phyloP scores from a whole-genome alignment of 2,329 filamentous ascomycete species.

The Cordyceps javanica region DNA sequence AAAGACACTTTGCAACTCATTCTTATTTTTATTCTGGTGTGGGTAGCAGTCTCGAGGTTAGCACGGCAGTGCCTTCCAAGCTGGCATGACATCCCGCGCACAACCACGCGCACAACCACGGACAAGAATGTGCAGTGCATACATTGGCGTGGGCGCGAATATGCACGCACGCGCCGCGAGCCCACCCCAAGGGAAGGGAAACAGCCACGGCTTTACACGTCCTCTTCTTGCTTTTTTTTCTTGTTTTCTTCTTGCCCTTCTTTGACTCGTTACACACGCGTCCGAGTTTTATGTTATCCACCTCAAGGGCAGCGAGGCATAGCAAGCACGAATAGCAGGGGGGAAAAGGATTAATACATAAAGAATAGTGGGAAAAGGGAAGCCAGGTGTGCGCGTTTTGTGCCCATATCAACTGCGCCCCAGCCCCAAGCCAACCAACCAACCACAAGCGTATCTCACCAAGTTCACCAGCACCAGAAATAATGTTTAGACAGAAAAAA shows the following conservation, averaged over 20 bases:
- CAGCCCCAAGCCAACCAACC: neutral
- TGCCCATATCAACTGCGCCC: neutral
- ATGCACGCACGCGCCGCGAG: constrained; percentile 5
- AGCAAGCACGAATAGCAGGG: neutral
- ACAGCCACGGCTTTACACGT: constrained; percentile 4
- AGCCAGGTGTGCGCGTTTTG: neutral
- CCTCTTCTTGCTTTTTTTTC: neutral
- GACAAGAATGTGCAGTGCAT: neutral
- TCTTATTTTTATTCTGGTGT: no score
- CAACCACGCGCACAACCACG: neutral
- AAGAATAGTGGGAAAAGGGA: neutral
- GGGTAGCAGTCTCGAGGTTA: no score
- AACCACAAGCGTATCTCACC: neutral
- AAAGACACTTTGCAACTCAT: no score
- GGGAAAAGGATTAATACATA: neutral
- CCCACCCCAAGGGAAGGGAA: no score
- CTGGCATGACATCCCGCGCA: neutral
- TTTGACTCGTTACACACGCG: neutral
- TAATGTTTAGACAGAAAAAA: no score
- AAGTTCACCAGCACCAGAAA: constrained; percentile 4
- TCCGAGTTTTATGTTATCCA: neutral
- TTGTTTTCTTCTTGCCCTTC: neutral
- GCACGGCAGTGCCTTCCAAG: neutral
- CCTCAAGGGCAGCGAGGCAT: neutral
- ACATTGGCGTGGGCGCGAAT: constrained; percentile 2